Conservation (phyloP, 371 early-diverging fungal species). For the Rhizopus arrhizus region DNA sequence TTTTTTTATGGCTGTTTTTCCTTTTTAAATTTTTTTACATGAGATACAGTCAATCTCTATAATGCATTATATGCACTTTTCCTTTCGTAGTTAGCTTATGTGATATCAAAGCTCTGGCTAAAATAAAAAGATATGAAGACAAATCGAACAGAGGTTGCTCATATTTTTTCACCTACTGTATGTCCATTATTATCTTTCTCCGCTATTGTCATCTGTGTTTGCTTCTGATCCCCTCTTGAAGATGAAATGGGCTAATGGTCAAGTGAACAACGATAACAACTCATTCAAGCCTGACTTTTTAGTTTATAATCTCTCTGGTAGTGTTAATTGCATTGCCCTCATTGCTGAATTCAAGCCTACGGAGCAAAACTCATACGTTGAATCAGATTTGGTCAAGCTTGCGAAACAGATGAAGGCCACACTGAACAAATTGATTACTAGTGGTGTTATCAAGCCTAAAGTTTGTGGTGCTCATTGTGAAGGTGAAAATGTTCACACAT, state of each 20-base stretch:
- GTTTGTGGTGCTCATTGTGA: conserved; percentile 24
- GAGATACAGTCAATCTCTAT: too few species aligned
- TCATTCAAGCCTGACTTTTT: conserved; percentile 17
- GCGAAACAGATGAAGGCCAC: conserved; percentile 17
- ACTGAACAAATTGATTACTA: conserved; percentile 14
- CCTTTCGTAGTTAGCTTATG: too few species aligned
- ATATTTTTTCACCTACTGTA: too few species aligned
- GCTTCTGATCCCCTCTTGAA: conserved; percentile 8
- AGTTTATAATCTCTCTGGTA: conserved; percentile 17
- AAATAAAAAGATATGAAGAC: too few species aligned
- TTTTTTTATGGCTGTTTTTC: too few species aligned
- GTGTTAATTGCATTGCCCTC: conserved; percentile 3
- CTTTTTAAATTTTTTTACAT: too few species aligned
- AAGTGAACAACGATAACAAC: not conserved
- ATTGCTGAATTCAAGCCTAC: conserved; percentile 21
- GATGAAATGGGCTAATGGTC: conserved; percentile 24
- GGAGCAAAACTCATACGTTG: conserved; percentile 13
- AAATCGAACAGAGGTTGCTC: too few species aligned
- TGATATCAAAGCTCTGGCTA: too few species aligned
- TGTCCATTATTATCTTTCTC: conserved; percentile 17
- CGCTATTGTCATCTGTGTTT: conserved; percentile 17
- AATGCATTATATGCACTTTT: too few species aligned
- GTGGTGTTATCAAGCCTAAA: conserved; percentile 14
- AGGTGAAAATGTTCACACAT: conserved; percentile 16
- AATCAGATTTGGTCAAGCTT: conserved; percentile 23